Evolutionary conservation across 2,329 filamentous ascomycete species (phyloP).

Genomic region (Rhytidhysteron rufulum): DNA sequence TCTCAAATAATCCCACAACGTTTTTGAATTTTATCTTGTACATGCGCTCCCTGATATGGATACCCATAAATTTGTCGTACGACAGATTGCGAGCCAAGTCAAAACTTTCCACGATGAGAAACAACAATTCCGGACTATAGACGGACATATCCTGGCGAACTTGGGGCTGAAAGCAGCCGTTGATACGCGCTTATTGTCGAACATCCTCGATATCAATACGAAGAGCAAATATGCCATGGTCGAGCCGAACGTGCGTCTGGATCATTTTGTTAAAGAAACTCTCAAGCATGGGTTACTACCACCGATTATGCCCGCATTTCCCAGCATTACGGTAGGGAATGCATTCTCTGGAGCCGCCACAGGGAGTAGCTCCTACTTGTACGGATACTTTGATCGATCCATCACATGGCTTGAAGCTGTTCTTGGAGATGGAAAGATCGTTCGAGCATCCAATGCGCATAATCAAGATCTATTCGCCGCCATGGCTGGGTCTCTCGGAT

Average conservation of each 20-base stretch:
- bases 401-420: slow-evolving; percentile 59
- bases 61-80: not conserved
- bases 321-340: slow-evolving; percentile 61
- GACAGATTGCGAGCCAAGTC: not conserved
- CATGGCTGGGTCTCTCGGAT: slow-evolving; percentile 55
- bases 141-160: too few relatives aligned
- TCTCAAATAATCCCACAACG: too few relatives aligned
- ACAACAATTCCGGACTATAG: too few relatives aligned
- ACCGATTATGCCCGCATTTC: slow-evolving; percentile 62
- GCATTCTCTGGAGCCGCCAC: slow-evolving; percentile 60
- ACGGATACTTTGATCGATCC: slow-evolving; percentile 61
- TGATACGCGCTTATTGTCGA: slow-evolving; percentile 41
- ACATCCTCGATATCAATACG: slow-evolving; percentile 40
- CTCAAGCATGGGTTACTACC: slow-evolving; percentile 49
- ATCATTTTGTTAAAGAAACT: slow-evolving; percentile 53
- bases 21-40: too few relatives aligned
- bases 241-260: slow-evolving; percentile 65
- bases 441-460: slow-evolving; percentile 25
- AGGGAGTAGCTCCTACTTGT: slow-evolving; percentile 59
- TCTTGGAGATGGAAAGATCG: slow-evolving; percentile 47
- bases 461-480: slow-evolving; percentile 53
- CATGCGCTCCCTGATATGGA: too few relatives aligned
- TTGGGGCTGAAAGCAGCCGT: slow-evolving; percentile 31
- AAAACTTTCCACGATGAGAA: not conserved
- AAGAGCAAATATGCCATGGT: slow-evolving; percentile 45